Base-by-base conservation (phyloP, 1,284 basidiomycete genomes). In the Cerioporus squamosus region DNA sequence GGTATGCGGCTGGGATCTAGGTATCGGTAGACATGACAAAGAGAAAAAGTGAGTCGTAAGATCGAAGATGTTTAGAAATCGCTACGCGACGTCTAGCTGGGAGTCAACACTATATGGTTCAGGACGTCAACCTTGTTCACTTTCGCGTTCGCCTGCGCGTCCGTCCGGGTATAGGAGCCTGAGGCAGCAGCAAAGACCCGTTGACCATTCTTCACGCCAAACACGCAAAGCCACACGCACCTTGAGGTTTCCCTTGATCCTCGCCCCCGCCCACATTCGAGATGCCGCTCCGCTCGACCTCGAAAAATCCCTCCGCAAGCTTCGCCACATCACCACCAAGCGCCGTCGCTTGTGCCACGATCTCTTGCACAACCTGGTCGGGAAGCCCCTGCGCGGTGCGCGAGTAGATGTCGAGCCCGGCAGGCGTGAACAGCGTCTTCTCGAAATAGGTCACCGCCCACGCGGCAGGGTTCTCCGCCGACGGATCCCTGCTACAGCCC, bases 401-500 rank as follows among this genome's bases (percentile, higher is more conserved):
- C 36, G 78, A 65, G 60, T 81, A 80, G 38, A 84, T 72, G 63
- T 84, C 81, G 33, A 83, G 67, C 2, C 82, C 82, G 20, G 76
- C 75, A 8, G 81, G 80, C 2, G 81, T 82, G 71, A 84, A 83
- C 36, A 82, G 66, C 22, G 81, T 81, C 68, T 77, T 78, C 46
- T 77, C 77, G 67, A 84, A 83, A 68, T 74, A 82, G 10, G 79
- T 82, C 10, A 81, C 76, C 18, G 75, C 77, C 80, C 80, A 83
- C 58, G 77, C 67, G 22, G 44, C 18, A 22, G 50, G 29, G 47
- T 44, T 51, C 33, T n/a, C 57, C 14, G 60, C 49, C 39, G 51
- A 49, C 29, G 44, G 26, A 26, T 73, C 72, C 22, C 40, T 45
- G 51, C 75, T 73, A 55, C 70, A 75, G 52, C 79, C 80, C 5